Evolutionary conservation across 2,329 filamentous ascomycete species (phyloP).

Genomic region (Dryadomyces quercivorus): DNA sequence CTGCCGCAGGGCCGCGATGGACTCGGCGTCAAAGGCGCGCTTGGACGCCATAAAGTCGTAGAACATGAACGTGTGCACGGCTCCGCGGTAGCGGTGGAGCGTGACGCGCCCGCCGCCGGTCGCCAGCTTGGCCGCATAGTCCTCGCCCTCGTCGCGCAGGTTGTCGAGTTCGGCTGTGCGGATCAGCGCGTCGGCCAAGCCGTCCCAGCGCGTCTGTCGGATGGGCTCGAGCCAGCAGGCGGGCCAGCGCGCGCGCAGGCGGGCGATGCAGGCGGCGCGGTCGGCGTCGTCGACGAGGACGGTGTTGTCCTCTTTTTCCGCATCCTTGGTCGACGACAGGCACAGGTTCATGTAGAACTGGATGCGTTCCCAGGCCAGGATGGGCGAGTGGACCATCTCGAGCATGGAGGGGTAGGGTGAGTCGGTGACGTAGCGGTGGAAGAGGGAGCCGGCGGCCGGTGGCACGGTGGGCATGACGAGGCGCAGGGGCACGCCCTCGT

Average conservation of each 20-base stretch:
- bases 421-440: conserved; percentile 20
- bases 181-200: conserved; percentile 23
- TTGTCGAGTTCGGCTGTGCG: conserved; percentile 9
- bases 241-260: background rate
- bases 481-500: conserved; percentile 22
- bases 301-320: background rate
- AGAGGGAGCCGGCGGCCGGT: conserved; percentile 14
- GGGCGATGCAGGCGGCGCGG: background rate
- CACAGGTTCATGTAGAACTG: conserved; percentile 18
- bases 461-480: conserved; percentile 23
- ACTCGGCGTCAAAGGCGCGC: conserved; percentile 7
- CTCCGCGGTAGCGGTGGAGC: conserved; percentile 8
- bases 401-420: conserved; percentile 17
- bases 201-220: conserved; percentile 28
- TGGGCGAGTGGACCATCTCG: conserved; percentile 20
- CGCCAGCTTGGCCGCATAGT: conserved; percentile 6
- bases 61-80: conserved; percentile 9
- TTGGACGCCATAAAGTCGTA: conserved; percentile 3
- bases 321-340: background rate
- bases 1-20: conserved; percentile 7
- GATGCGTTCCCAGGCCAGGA: conserved; percentile 32
- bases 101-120: conserved; percentile 5
- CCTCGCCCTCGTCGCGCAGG: conserved; percentile 12
- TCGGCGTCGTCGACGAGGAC: background rate
- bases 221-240: conserved; percentile 22